Percentiles rank a stretch among this genome's conserved stretches.
phyloP scores from a whole-genome alignment of 176 grass and related monocot species.

The Leersia perrieri region DNA sequence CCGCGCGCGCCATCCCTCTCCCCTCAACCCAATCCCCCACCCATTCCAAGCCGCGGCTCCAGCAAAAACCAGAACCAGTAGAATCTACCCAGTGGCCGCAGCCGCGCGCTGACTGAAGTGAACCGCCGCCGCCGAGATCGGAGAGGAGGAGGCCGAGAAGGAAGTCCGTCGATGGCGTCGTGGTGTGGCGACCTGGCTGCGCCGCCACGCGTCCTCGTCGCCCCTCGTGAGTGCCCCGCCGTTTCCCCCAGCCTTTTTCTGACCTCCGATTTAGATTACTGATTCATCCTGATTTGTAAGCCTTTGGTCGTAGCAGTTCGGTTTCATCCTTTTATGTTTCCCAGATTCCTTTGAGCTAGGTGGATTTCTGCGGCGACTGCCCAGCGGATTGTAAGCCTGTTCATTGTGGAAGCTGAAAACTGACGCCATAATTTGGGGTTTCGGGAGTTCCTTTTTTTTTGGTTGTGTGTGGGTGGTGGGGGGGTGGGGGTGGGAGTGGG shows the following conservation, averaged over 20 bases:
- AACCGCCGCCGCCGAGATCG: background rate
- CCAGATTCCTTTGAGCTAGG: background rate
- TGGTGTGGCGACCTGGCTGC: conserved; percentile 41
- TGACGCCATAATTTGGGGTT: background rate
- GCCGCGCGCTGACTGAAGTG: background rate
- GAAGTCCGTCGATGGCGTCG: background rate
- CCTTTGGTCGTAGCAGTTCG: background rate
- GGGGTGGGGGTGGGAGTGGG: too few relatives aligned
- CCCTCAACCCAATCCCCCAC: background rate
- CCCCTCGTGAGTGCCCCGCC: conserved; percentile 28
- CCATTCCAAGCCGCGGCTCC: too few relatives aligned
- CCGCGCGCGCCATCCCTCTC: background rate
- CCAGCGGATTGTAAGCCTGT: background rate
- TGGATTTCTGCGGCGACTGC: background rate
- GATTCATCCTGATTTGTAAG: background rate
- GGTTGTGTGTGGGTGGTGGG: too few relatives aligned
- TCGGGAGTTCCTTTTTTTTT: too few relatives aligned
- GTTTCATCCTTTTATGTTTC: background rate
- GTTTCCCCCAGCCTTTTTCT: background rate
- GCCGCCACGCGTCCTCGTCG: conserved; percentile 46
- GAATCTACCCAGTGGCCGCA: background rate
- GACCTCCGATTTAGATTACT: too few relatives aligned
- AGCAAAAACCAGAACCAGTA: background rate
- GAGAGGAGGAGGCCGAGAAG: background rate
- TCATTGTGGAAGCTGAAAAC: background rate